Percentiles rank a stretch among this genome's conserved stretches.
Conservation (phyloP, 2,329 filamentous ascomycete genomes). For the Colletotrichum chrysophilum region DNA sequence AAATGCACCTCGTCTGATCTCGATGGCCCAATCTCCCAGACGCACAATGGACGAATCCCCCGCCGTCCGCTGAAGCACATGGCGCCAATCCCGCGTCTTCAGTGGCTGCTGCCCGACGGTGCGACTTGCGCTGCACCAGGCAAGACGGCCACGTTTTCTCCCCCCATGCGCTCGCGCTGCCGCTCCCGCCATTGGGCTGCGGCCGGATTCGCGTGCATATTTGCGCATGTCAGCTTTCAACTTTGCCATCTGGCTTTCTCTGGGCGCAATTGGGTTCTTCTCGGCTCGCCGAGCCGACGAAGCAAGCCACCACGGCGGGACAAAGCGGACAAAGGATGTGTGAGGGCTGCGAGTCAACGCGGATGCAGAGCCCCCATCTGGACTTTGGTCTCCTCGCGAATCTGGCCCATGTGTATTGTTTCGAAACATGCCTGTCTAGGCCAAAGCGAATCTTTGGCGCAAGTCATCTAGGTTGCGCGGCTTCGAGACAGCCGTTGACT, state of each 20-base stretch:
- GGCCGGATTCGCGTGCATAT: background rate
- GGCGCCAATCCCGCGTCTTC: slow-evolving; percentile 14
- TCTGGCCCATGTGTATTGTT: background rate
- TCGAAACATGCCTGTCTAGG: background rate
- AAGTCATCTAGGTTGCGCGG: background rate
- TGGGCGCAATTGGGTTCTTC: background rate
- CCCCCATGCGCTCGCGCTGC: background rate
- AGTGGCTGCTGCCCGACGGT: background rate
- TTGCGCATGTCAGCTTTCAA: background rate
- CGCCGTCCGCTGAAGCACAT: slow-evolving; percentile 1
- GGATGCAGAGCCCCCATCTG: background rate
- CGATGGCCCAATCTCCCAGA: background rate
- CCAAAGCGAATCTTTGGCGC: background rate
- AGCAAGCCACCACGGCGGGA: background rate
- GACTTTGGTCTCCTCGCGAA: background rate
- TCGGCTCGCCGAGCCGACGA: slow-evolving; percentile 4
- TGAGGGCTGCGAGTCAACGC: background rate
- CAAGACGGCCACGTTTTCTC: background rate
- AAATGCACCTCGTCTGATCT: background rate
- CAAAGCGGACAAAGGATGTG: background rate
- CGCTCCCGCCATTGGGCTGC: background rate
- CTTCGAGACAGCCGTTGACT: background rate
- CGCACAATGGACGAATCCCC: background rate
- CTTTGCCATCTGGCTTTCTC: background rate
- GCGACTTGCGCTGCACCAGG: background rate